phyloP scores from a whole-genome alignment of 208 protist genomes.

The Acanthamoeba sp. region DNA sequence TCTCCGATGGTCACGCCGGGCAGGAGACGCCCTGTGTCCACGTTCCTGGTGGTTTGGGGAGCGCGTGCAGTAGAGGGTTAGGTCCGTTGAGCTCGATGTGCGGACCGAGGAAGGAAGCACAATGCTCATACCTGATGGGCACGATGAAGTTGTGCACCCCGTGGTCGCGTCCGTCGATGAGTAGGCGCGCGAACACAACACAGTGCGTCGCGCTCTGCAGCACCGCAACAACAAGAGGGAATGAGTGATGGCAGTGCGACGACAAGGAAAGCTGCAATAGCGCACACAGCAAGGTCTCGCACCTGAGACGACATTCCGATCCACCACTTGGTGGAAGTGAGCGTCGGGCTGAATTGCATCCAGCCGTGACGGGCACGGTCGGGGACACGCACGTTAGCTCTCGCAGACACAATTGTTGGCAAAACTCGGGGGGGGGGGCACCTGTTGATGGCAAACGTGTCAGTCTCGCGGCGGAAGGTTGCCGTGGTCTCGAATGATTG shows the following conservation, averaged over 20 bases:
- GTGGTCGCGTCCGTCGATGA: slow-evolving; percentile 80
- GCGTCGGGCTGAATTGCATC: slow-evolving; percentile 73
- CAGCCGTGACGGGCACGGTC: no score
- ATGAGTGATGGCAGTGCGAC: no score
- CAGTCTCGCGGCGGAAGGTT: slow-evolving; percentile 74
- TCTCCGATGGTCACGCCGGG: slow-evolving; percentile 82
- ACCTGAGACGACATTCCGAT: slow-evolving; percentile 75
- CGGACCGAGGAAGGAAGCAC: no score
- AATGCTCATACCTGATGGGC: slow-evolving; percentile 83
- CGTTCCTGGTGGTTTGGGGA: not conserved
- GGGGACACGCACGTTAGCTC: no score
- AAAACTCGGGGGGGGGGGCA: not conserved
- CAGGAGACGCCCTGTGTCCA: not conserved
- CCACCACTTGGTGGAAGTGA: slow-evolving; percentile 84
- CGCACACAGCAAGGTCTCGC: no score
- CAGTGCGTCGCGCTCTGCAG: slow-evolving; percentile 57
- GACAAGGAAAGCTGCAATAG: no score
- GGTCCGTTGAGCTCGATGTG: no score
- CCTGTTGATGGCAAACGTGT: slow-evolving; percentile 86
- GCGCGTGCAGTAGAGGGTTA: no score
- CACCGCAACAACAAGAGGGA: no score
- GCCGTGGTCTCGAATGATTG: slow-evolving; percentile 86
- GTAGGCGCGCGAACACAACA: slow-evolving; percentile 85
- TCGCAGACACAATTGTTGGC: no score
- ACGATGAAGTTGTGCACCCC: slow-evolving; percentile 87